Percentiles rank a stretch among this genome's conserved stretches.
Evolutionary conservation across 176 grass and related monocot genomes (phyloP).

Genomic region (Avena eriantha): DNA sequence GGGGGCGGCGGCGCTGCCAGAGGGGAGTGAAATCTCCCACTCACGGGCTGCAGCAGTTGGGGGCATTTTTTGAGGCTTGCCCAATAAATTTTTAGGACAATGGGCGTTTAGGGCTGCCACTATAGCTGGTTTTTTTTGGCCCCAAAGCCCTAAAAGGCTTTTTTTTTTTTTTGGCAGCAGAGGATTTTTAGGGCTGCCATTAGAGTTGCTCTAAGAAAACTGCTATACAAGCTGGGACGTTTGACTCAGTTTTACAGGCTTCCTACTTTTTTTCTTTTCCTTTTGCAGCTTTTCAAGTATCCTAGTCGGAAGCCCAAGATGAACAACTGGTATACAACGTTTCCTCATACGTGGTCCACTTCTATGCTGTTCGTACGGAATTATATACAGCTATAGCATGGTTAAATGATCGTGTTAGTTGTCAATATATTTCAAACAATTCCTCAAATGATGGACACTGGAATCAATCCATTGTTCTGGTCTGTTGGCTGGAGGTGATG

Average conservation of each 20-base stretch:
- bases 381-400: constrained; percentile 26
- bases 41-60: too few relatives aligned
- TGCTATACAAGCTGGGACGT: background rate
- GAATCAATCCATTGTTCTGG: constrained; percentile 48
- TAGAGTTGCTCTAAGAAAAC: too few relatives aligned
- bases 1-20: too few relatives aligned
- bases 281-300: background rate
- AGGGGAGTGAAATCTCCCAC: too few relatives aligned
- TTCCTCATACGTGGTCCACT: background rate
- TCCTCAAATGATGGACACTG: background rate
- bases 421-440: constrained; percentile 7
- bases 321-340: background rate
- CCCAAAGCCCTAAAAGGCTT: too few relatives aligned
- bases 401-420: constrained; percentile 5
- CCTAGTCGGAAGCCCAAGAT: background rate
- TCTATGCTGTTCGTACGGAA: background rate
- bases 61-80: too few relatives aligned
- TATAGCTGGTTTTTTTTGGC: too few relatives aligned
- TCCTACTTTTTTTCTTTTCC: background rate
- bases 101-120: too few relatives aligned
- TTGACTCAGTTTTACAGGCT: background rate
- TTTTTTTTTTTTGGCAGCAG: too few relatives aligned
- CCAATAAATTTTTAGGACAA: too few relatives aligned
- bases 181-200: too few relatives aligned
- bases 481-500: constrained; percentile 58